These are phyloP conservation scores for Ascochyta pisi DNA, from an alignment of 2,329 filamentous ascomycete species.

Conservation along the genomic window DNA sequence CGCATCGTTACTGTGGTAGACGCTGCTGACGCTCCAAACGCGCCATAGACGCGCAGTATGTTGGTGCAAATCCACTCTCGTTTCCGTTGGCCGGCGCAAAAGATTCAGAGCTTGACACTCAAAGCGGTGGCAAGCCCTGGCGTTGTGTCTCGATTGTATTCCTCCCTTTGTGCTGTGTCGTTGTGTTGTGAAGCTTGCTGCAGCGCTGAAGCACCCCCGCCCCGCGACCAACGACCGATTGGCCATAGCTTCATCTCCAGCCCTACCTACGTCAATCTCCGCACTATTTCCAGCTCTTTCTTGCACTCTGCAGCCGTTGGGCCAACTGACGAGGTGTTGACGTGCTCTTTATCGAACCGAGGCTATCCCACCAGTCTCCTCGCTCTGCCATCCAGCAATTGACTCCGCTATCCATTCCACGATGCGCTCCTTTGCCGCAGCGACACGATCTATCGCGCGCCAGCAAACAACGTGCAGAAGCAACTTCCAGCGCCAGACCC, in stretches of 20 bases:
- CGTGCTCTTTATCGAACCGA: constrained; percentile 7
- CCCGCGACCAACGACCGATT: neutral
- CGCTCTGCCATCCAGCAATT: constrained; percentile 5
- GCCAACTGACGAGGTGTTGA: constrained; percentile 17
- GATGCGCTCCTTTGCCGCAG: constrained; percentile 45
- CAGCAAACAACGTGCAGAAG: constrained; percentile 38
- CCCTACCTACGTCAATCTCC: constrained; percentile 4
- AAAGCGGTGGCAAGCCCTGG: neutral
- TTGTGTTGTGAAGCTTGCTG: neutral
- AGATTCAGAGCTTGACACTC: constrained; percentile 4
- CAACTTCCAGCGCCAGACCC: constrained; percentile 39
- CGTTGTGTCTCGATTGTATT: neutral
- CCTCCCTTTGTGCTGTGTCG: neutral
- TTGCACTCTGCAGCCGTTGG: neutral
- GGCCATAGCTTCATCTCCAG: constrained; percentile 18
- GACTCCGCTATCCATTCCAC: constrained; percentile 10
- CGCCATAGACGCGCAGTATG: constrained; percentile 11
- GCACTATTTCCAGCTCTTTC: constrained; percentile 5
- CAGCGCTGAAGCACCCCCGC: constrained; percentile 6
- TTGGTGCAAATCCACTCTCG: neutral
- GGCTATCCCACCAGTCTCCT: constrained; percentile 1
- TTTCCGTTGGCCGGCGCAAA: constrained; percentile 10
- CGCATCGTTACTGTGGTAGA: constrained; percentile 12
- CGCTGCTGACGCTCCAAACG: constrained; percentile 32
- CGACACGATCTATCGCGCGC: constrained; percentile 40